Conservation (phyloP, 257 asterid species). For the Solanum dulcamara region DNA sequence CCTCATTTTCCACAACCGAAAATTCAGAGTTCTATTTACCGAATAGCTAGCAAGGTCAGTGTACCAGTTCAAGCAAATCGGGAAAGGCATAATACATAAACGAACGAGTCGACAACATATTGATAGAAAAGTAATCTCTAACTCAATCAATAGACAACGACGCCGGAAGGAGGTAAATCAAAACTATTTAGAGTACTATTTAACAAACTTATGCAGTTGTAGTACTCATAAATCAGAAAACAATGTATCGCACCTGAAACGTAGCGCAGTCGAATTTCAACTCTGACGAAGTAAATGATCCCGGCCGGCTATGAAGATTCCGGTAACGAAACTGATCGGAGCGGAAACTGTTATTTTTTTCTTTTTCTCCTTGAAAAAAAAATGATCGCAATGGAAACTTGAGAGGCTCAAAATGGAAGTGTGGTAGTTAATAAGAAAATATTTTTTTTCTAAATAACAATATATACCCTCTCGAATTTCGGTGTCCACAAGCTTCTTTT, state of each 20-base stretch:
- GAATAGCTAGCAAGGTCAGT: too few species aligned
- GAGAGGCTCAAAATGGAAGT: background rate
- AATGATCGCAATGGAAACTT: background rate
- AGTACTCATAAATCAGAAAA: background rate
- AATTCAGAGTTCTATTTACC: too few species aligned
- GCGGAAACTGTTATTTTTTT: background rate
- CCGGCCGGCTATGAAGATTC: background rate
- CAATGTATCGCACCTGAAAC: background rate
- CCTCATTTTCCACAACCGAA: background rate
- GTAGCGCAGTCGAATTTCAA: background rate
- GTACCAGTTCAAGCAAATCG: background rate
- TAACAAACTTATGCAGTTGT: background rate
- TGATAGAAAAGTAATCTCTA: background rate
- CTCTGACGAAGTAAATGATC: background rate
- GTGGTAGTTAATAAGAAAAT: background rate
- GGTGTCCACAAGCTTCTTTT: slow-evolving; percentile 23
- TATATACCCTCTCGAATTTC: slow-evolving; percentile 6
- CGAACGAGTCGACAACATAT: too few species aligned
- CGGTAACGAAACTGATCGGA: background rate
- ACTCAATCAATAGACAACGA: background rate
- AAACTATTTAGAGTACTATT: background rate
- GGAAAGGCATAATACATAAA: too few species aligned
- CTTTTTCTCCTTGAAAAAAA: background rate
- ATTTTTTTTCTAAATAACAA: background rate
- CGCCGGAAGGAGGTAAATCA: background rate